Evolutionary conservation across 148 eudicot genomes (phyloP).

Genomic region (Gaultheria prostrata): DNA sequence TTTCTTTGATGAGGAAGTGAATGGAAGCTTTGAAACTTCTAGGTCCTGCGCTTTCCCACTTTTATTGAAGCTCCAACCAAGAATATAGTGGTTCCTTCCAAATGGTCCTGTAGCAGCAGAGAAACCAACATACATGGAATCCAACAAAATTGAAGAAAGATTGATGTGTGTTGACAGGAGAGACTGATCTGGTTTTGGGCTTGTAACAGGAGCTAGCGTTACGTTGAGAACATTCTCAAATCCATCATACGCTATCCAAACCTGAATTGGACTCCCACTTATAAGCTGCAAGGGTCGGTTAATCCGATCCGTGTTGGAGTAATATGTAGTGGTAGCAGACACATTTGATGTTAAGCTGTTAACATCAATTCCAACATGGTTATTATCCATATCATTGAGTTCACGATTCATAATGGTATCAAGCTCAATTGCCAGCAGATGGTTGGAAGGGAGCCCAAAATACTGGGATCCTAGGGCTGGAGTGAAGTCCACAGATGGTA

Average conservation of each 20-base stretch:
- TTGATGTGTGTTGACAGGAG: conserved; percentile 21
- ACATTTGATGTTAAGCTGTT: conserved; percentile 31
- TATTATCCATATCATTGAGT: conserved; percentile 27
- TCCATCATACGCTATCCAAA: conserved; percentile 44
- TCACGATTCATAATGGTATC: conserved; percentile 28
- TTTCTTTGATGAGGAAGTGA: conserved; percentile 28
- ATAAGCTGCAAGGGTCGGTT: conserved; percentile 23
- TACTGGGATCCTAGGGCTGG: conserved; percentile 15
- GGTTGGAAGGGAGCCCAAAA: conserved; percentile 25
- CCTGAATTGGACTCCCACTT: conserved; percentile 32
- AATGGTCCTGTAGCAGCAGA: conserved; percentile 18
- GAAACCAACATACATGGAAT: conserved; percentile 41
- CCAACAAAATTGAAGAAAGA: conserved; percentile 25
- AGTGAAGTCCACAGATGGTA: conserved; percentile 18
- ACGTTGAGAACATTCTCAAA: conserved; percentile 25
- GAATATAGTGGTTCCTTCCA: conserved; percentile 17
- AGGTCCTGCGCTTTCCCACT: conserved; percentile 23
- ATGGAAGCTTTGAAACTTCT: conserved; percentile 38
- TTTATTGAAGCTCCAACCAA: conserved; percentile 30
- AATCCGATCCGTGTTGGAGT: conserved; percentile 16
- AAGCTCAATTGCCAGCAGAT: conserved; percentile 31
- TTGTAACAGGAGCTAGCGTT: conserved; percentile 31
- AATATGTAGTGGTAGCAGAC: conserved; percentile 35
- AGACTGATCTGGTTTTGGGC: conserved; percentile 22
- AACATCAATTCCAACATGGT: conserved; percentile 41